Conservation (phyloP, 768 basidiomycete genomes). For the Xerocomellus chrysenteron region DNA sequence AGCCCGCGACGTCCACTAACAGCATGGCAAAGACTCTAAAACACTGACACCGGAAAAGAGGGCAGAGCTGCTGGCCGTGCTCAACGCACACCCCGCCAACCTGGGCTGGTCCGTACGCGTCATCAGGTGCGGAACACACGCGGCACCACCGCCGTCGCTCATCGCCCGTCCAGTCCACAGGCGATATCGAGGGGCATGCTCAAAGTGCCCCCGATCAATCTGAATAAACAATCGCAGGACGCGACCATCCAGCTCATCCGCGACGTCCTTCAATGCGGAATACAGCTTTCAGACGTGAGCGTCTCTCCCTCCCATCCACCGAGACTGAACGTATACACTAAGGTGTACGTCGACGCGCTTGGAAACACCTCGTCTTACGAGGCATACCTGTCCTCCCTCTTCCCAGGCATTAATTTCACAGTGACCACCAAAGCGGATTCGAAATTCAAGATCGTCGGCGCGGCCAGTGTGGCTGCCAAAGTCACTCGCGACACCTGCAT, state of each 20-base stretch:
- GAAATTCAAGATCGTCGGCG: slow-evolving; percentile 95
- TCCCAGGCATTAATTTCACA: slow-evolving; percentile 84
- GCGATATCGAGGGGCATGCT: slow-evolving; percentile 93
- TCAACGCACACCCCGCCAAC: slow-evolving; percentile 68
- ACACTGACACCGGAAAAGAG: slow-evolving; percentile 74
- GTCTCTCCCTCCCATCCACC: background rate
- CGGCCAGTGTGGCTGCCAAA: slow-evolving; percentile 97
- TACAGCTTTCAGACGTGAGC: slow-evolving; percentile 73
- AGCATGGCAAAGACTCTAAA: slow-evolving; percentile 79
- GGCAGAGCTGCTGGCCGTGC: slow-evolving; percentile 58
- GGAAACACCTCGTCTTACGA: slow-evolving; percentile 87
- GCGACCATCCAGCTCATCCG: slow-evolving; percentile 88
- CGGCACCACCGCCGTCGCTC: background rate
- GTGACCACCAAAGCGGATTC: slow-evolving; percentile 93
- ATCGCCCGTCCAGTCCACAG: slow-evolving; percentile 61
- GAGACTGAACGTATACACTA: background rate
- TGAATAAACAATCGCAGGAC: slow-evolving; percentile 86
- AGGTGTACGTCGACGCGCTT: slow-evolving; percentile 95
- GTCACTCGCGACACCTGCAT: slow-evolving; percentile 92
- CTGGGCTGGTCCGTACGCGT: slow-evolving; percentile 84
- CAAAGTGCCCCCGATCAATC: slow-evolving; percentile 73
- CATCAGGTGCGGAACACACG: slow-evolving; percentile 45
- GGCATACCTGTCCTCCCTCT: slow-evolving; percentile 73
- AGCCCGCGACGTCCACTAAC: background rate
- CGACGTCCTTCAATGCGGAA: slow-evolving; percentile 77